Conservation (phyloP, 257 asterid genomes). For the Nicotiana attenuata region DNA sequence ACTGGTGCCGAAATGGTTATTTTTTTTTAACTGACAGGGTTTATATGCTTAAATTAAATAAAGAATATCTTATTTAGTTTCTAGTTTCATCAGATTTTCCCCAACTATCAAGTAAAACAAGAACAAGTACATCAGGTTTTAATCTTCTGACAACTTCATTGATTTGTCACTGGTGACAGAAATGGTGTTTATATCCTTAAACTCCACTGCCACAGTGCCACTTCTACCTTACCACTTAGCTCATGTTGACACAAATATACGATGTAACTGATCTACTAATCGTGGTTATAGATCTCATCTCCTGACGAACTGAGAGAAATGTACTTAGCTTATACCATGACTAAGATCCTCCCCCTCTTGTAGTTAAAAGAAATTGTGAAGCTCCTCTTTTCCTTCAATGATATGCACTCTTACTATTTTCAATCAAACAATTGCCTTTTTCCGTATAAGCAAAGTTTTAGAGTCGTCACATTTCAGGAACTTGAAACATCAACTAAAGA, state of each 20-base stretch:
- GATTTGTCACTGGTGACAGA: not conserved
- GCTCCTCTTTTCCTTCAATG: slow-evolving; percentile 1
- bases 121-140: not conserved
- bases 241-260: not conserved
- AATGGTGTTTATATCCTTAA: not conserved
- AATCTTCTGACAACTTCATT: not conserved
- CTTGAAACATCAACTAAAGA: not conserved
- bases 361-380: not conserved
- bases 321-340: not conserved
- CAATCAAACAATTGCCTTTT: not conserved
- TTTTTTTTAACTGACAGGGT: not conserved
- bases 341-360: not conserved
- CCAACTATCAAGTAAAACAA: not conserved
- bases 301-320: not conserved
- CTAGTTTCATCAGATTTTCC: not conserved
- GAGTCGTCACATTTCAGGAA: not conserved
- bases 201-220: not conserved
- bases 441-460: not conserved
- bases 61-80: not conserved
- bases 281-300: not conserved
- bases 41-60: not conserved
- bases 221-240: not conserved
- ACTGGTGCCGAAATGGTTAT: not conserved
- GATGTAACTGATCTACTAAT: not conserved
- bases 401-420: not conserved